Evolutionary conservation across 2,329 filamentous ascomycete species (phyloP).

Genomic region (Aureobasidium leucospermi): DNA sequence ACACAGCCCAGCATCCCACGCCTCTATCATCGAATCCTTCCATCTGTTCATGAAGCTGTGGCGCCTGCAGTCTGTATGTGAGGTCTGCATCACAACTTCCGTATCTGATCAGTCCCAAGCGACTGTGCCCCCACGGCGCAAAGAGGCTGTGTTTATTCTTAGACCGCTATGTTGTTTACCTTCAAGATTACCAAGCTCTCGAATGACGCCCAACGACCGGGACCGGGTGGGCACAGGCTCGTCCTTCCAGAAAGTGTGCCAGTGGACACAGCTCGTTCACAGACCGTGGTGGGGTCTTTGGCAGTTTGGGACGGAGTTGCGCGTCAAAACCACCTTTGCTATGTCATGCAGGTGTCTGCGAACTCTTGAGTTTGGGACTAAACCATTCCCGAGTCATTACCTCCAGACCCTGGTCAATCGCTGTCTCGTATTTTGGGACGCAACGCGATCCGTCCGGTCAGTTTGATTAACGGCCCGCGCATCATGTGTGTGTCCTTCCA

Average conservation of each 20-base stretch:
- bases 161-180: slow-evolving; percentile 3
- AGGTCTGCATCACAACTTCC: background rate
- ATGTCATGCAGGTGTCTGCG: slow-evolving; percentile 11
- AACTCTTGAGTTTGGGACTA: slow-evolving; percentile 11
- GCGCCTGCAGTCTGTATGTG: slow-evolving; percentile 3
- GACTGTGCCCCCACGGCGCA: background rate
- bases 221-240: background rate
- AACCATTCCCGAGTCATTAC: slow-evolving; percentile 1
- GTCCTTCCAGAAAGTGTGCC: background rate
- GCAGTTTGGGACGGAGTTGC: background rate
- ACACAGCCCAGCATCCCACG: background rate
- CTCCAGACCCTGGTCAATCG: slow-evolving; percentile 2
- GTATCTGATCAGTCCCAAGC: background rate
- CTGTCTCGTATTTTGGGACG: slow-evolving; percentile 4
- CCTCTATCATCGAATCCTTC: slow-evolving; percentile 1
- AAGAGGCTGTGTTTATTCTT: slow-evolving; percentile 11
- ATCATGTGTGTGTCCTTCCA: slow-evolving; percentile 12
- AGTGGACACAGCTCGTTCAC: background rate
- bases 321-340: background rate
- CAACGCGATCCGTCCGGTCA: slow-evolving; percentile 8
- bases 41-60: background rate
- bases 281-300: background rate
- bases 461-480: slow-evolving; percentile 12
- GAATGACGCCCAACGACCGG: slow-evolving; percentile 7
- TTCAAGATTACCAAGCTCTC: slow-evolving; percentile 2